Evolutionary conservation across 1,284 basidiomycete genomes (phyloP), one percentile per base, ranked within the genome.

Genomic region (Irpex rosettiformis): DNA sequence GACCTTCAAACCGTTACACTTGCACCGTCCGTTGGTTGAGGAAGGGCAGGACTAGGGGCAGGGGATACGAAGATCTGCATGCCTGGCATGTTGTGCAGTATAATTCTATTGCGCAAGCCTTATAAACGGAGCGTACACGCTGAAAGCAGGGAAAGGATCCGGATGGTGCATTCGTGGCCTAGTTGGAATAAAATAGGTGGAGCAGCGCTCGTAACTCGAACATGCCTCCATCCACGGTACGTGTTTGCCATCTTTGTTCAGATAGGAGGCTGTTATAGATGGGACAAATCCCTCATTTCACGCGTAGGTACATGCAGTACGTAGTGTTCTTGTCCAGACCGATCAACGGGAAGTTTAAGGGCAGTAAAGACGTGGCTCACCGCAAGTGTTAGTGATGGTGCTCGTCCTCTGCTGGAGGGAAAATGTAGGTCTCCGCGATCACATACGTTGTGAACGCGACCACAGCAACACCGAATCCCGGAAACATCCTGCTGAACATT

Each of bases 381-480:
- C 45, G 22, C 16, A 21, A 42, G 18, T 10, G 22, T 37, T 54
- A 63, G 47, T 66, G 65, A 58, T 79, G 74, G 13, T 73, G 68
- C 40, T 70, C 62, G 25, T 60, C 60, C 52, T 65, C 62, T 43
- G 33, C 33, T 40, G 33, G 33, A n/a, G 58, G 61, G 24, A 63
- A 54, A 63, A 81, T 79, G 24, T 88, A 55, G 66, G 88, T 93
- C 74, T 97, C 94, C 55, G 82, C 90, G 57, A 91, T 77, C 52
- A 97, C 93, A 69, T 96, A 98, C 62, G 84, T 88, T 33, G 92
- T 88, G 78, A 98, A 98, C 1, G 93, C 91, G 62, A 90, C 92
- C 58, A 93, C 81, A 43, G 91, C 95, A 61, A 93, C 92, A 57
- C 94, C 94, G 69, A 98, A 91, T 42, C 95, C 95, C 54, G 95